These are phyloP conservation scores for Scutellaria barbata DNA, from an alignment of 257 asterid species.

Conservation along the genomic window DNA sequence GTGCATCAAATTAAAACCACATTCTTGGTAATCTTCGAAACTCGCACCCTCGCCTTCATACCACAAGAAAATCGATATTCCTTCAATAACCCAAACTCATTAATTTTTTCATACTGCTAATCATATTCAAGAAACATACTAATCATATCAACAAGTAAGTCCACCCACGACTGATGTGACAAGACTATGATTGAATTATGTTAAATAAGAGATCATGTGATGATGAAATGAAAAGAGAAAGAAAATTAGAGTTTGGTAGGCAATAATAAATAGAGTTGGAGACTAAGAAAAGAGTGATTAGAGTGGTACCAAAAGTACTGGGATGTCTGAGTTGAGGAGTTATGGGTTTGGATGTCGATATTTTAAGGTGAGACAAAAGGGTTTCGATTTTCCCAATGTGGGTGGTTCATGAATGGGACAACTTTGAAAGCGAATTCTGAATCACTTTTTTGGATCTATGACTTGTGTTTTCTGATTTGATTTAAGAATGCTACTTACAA, in stretches of 20 bases:
- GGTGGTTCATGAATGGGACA: slow-evolving; percentile 39
- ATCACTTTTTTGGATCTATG: background rate
- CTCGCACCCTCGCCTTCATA: background rate
- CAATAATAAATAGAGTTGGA: too few species aligned
- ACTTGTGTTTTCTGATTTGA: slow-evolving; percentile 40
- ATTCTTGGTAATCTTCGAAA: slow-evolving; percentile 11
- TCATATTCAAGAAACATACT: slow-evolving; percentile 6
- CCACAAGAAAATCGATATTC: background rate
- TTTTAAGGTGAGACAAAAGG: slow-evolving; percentile 49
- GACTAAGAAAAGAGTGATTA: background rate
- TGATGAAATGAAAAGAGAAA: too few species aligned
- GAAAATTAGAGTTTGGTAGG: too few species aligned
- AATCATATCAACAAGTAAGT: too few species aligned
- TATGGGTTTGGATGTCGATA: background rate
- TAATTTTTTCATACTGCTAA: background rate
- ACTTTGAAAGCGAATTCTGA: slow-evolving; percentile 26
- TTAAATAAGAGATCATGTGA: too few species aligned
- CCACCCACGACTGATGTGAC: too few species aligned
- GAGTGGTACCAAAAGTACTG: background rate
- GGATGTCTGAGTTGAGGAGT: slow-evolving; percentile 23
- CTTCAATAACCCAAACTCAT: background rate
- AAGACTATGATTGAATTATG: too few species aligned
- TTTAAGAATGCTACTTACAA: background rate
- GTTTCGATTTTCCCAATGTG: slow-evolving; percentile 39
- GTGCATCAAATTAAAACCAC: slow-evolving; percentile 19